phyloP scores from a whole-genome alignment of 768 basidiomycete species.

The Phylloporus arenicola region DNA sequence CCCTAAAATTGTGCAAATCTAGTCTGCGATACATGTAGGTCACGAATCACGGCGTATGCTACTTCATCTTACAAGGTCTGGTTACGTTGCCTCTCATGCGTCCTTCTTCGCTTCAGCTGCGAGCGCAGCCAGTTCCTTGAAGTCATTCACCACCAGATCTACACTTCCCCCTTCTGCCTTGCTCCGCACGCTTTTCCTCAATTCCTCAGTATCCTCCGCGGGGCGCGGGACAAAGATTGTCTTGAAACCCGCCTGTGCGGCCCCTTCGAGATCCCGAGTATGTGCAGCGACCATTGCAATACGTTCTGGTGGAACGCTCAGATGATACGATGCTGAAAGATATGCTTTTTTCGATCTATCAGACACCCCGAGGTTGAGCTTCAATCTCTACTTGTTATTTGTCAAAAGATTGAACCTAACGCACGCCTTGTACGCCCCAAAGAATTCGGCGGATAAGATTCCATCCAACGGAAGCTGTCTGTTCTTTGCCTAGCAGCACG shows the following conservation, averaged over 20 bases:
- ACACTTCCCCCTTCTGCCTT: slow-evolving; percentile 55
- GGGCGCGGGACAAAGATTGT: slow-evolving; percentile 55
- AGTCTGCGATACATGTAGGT: no score
- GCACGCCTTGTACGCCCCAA: slow-evolving; percentile 62
- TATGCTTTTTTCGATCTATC: slow-evolving; percentile 44
- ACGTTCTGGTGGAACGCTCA: slow-evolving; percentile 39
- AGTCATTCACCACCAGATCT: slow-evolving; percentile 49
- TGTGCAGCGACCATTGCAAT: slow-evolving; percentile 67
- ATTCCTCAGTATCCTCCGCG: slow-evolving; percentile 36
- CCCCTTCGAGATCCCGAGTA: slow-evolving; percentile 49
- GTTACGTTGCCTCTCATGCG: background rate
- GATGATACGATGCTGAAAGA: slow-evolving; percentile 42
- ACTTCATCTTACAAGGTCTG: no score
- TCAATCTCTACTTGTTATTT: background rate
- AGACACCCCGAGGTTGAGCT: background rate
- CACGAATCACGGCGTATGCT: no score
- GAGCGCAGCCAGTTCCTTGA: slow-evolving; percentile 42
- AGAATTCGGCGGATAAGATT: slow-evolving; percentile 56
- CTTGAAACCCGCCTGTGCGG: slow-evolving; percentile 47
- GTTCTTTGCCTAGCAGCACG: slow-evolving; percentile 46
- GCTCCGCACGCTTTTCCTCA: slow-evolving; percentile 30
- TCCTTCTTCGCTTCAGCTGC: slow-evolving; percentile 11
- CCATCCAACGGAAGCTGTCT: slow-evolving; percentile 61
- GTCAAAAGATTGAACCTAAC: slow-evolving; percentile 14
- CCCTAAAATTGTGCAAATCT: no score